Evolutionary conservation across 108 stramenopile species (phyloP).

Genomic region (Conticribra guillardii): DNA sequence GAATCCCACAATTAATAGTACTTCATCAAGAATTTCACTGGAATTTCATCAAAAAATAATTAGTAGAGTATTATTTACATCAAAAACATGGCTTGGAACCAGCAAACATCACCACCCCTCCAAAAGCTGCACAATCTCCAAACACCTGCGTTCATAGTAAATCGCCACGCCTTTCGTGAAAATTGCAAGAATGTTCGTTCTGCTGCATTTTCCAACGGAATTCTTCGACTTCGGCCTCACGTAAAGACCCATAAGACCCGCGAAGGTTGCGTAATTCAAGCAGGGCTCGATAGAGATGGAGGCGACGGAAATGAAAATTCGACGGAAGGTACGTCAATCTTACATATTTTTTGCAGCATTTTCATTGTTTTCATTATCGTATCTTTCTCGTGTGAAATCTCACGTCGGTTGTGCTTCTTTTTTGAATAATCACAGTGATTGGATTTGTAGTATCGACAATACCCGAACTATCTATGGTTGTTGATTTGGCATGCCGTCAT

Average conservation of each 20-base stretch:
- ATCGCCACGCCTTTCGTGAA: conserved; percentile 20
- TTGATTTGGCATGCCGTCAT: conserved; percentile 12
- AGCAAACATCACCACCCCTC: too few relatives aligned
- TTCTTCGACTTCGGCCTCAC: conserved; percentile 26
- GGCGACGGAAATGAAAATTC: background rate
- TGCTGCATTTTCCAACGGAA: conserved; percentile 20
- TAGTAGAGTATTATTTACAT: too few relatives aligned
- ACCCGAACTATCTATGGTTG: conserved; percentile 32
- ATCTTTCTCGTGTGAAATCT: too few relatives aligned
- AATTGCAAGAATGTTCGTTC: conserved; percentile 27
- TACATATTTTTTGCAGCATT: too few relatives aligned
- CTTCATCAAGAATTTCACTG: too few relatives aligned
- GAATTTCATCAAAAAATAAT: too few relatives aligned
- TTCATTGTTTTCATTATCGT: too few relatives aligned
- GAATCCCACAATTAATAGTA: too few relatives aligned
- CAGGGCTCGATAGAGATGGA: conserved; percentile 10
- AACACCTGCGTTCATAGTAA: conserved; percentile 36
- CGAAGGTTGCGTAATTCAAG: conserved; percentile 41
- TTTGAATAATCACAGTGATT: conserved; percentile 14
- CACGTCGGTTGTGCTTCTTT: too few relatives aligned
- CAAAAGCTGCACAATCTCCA: conserved; percentile 11
- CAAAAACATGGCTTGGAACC: too few relatives aligned
- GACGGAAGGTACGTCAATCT: too few relatives aligned
- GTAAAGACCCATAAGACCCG: conserved; percentile 49
- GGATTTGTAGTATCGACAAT: conserved; percentile 49